Evolutionary conservation across 139 green algal genomes (phyloP).

Genomic region (Micractinium conductrix): DNA sequence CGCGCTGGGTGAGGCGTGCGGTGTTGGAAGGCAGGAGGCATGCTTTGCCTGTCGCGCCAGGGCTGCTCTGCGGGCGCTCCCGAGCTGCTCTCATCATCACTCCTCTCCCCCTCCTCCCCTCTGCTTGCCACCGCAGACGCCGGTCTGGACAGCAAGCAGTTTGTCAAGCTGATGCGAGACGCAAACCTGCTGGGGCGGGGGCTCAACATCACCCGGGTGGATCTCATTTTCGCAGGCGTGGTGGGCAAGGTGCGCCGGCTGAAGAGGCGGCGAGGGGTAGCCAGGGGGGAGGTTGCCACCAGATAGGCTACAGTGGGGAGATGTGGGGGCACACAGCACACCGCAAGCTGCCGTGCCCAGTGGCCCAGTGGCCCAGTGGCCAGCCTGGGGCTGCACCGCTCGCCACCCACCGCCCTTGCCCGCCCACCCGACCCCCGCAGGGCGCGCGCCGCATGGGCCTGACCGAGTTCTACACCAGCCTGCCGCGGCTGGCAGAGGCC

Average conservation of each 20-base stretch:
- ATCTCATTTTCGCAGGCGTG: neutral
- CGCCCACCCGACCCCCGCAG: neutral
- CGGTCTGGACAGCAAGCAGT: slow-evolving; percentile 1
- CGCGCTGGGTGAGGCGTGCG: too few species aligned
- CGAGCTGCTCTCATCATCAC: neutral
- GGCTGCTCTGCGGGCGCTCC: too few species aligned
- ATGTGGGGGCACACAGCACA: too few species aligned
- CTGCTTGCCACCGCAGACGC: neutral
- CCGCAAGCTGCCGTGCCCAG: too few species aligned
- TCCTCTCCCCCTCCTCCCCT: neutral
- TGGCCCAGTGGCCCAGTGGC: too few species aligned
- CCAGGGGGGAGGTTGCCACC: neutral
- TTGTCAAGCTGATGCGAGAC: slow-evolving; percentile 18
- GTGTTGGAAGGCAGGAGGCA: too few species aligned
- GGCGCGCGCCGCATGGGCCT: slow-evolving; percentile 11
- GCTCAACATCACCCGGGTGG: neutral
- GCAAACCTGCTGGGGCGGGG: neutral
- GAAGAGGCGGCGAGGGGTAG: neutral
- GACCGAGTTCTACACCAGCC: neutral
- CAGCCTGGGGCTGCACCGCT: too few species aligned
- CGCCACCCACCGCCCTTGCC: neutral
- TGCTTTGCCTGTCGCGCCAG: too few species aligned
- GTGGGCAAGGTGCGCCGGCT: neutral
- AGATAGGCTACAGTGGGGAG: too few species aligned
- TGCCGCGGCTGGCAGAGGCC: slow-evolving; percentile 24